Conservation (phyloP, 139 green algal species). For the Dunaliella sp. region DNA sequence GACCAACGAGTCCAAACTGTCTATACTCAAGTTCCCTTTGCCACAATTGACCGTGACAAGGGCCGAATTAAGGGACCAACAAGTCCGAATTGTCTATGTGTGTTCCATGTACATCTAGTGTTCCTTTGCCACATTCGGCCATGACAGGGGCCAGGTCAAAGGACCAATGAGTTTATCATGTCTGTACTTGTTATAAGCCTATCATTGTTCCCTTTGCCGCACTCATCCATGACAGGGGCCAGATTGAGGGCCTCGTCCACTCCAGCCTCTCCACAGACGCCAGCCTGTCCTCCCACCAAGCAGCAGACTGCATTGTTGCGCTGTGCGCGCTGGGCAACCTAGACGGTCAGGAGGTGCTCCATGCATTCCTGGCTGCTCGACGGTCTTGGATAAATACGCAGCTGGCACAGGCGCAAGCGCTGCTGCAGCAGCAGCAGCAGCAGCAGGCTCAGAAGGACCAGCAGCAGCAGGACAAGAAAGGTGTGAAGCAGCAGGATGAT, state of each 20-base stretch:
- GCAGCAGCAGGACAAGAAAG: not conserved
- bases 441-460: not conserved
- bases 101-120: too few relatives aligned
- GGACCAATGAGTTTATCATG: too few relatives aligned
- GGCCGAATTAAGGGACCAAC: slow-evolving; percentile 68
- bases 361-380: slow-evolving; percentile 45
- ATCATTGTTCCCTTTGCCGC: too few relatives aligned
- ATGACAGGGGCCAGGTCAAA: too few relatives aligned
- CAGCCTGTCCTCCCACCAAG: slow-evolving; percentile 24
- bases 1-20: too few relatives aligned
- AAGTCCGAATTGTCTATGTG: too few relatives aligned
- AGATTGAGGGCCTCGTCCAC: slow-evolving; percentile 56
- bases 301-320: slow-evolving; percentile 56
- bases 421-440: not conserved
- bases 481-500: not conserved
- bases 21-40: too few relatives aligned
- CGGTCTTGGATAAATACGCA: slow-evolving; percentile 24
- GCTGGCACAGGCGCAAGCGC: slow-evolving; percentile 14
- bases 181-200: too few relatives aligned
- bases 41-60: too few relatives aligned
- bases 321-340: slow-evolving; percentile 41
- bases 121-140: too few relatives aligned
- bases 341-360: slow-evolving; percentile 39
- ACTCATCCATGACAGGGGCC: too few relatives aligned
- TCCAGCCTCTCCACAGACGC: slow-evolving; percentile 37